Evolutionary conservation across 305 asterid genomes (phyloP), one percentile per base, ranked within the genome.

Genomic region (Plantago lanceolata): DNA sequence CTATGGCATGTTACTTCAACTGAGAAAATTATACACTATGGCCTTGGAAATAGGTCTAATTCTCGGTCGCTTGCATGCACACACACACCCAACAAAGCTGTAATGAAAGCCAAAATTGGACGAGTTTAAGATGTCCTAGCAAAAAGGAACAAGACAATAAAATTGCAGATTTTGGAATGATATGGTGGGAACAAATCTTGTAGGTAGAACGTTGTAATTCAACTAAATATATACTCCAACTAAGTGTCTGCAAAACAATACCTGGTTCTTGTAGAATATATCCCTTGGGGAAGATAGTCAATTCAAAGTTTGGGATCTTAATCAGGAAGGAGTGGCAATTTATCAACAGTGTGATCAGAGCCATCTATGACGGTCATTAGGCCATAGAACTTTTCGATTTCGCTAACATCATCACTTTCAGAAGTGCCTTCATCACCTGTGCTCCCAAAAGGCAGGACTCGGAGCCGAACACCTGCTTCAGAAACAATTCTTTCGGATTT

Each of bases 311-410:
- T 14, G 35, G 35, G 29, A 14, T 56, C 65, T 61, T 83, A 82
- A 63, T 85, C 88, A 31, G 95, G 96, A 45, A 92, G 85, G 72
- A 92, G 67, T 50, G 98, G 97, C 65, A 92, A 81, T 76, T 80
- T 79, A 48, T 76, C 83, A 31, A 84, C 71, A 9, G 44, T 64
- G 59, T 70, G 73, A 56, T 84, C 71, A 2, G 95, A 74, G 19
- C 91, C 98, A 75, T 86, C 89, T 24, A 63, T 65, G 47, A 78
- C 90, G 66, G 73, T 73, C 59, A 53, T 33, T 14, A 72, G 68
- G 56, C 68, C 66, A 19, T 76, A 35, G 2, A 73, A 68, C 54
- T 70, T 72, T 58, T 63, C 78, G 24, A 75, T 53, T 64, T 77
- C 62, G 58, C 44, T 63, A 17, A 44, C 84, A 57, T 70, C 83